Conservation (phyloP, 768 basidiomycete species). For the Lyophyllum semitale region DNA sequence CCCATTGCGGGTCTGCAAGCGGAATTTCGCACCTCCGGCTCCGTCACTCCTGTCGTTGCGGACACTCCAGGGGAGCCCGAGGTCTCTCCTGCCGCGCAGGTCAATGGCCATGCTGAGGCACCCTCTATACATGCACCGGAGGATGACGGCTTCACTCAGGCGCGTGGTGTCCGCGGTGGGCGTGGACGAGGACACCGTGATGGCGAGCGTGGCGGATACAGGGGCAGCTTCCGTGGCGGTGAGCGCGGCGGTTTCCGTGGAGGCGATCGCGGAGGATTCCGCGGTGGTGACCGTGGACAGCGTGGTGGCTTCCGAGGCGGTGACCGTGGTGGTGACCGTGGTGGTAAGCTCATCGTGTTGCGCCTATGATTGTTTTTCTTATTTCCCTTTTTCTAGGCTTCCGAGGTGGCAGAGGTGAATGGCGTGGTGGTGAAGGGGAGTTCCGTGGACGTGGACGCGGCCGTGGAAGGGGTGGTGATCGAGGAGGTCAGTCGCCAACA, state of each 20-base stretch:
- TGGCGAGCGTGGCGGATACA: slow-evolving; percentile 24
- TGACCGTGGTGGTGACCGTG: slow-evolving; percentile 41
- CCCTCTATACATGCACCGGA: slow-evolving; percentile 32
- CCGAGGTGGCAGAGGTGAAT: slow-evolving; percentile 46
- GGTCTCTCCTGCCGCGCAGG: slow-evolving; percentile 24
- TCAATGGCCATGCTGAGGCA: slow-evolving; percentile 29
- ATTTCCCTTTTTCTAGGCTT: slow-evolving; percentile 24
- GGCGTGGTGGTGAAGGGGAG: slow-evolving; percentile 46
- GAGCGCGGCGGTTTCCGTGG: slow-evolving; percentile 48
- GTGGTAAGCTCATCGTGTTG: slow-evolving; percentile 23
- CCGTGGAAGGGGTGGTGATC: slow-evolving; percentile 38
- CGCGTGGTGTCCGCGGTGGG: slow-evolving; percentile 49
- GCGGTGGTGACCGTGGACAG: slow-evolving; percentile 40
- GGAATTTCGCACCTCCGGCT: slow-evolving; percentile 73
- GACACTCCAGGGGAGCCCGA: slow-evolving; percentile 25
- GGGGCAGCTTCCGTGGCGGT: slow-evolving; percentile 29
- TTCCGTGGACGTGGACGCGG: slow-evolving; percentile 46
- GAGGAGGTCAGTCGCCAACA: slow-evolving; percentile 31
- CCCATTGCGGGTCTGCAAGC: slow-evolving; percentile 76
- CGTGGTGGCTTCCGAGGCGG: slow-evolving; percentile 31
- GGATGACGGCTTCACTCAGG: slow-evolving; percentile 65
- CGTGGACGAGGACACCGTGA: slow-evolving; percentile 40
- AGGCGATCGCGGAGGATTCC: slow-evolving; percentile 40
- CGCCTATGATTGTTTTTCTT: not conserved
- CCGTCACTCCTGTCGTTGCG: slow-evolving; percentile 56